Base-by-base conservation (phyloP, 1,139 yeast genomes). In the Waltiozyma sp. region DNA sequence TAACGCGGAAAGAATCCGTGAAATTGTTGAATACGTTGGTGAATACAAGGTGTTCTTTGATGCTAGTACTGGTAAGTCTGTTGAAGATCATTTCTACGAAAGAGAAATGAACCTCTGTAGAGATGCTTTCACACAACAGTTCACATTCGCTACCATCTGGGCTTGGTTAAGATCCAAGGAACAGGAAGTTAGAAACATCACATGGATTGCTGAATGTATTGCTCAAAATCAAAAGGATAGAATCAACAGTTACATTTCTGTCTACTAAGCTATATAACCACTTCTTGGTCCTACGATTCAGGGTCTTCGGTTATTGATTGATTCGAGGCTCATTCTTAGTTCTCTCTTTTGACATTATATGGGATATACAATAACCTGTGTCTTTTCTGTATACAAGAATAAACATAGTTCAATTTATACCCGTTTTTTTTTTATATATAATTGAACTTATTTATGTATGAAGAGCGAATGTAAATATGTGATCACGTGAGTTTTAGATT, bases 141-240 rank as follows among this genome's bases (percentile, higher is more conserved):
- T 93, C 61, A 82, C 96, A 15, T 76, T 84, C 55, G 75, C 91
- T 40, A 82, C 96, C 2, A 72, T 91, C 45, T 93, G 96, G 91
- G 96, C 96, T 6, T 91, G 96, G 95, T 75, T 93, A 60, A 82
- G 88, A 65, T 80, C 95, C 18, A 84, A 85, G 58, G 98, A 93
- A 65, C 98, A 93, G 66, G 99, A 93, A 64, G 77, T 93, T 47
- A 76, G 98, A 64, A 93, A 93, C 62, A 80, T 93, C 51, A 86
- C 97, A 19, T 93, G 98, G 98, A 89, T 93, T 49, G 95, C 97
- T 40, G 99, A 93, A 68, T 93, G 99, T 68, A 83, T 83, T 64
- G 89, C 91, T 39, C 93, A 84, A 60, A 81, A 80, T 58, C 94
- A 84, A 69, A 81, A 82, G 64, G 85, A 80, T 58, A 77, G 88